Conservation (phyloP, 2,329 filamentous ascomycete genomes). For the Capronia americana region DNA sequence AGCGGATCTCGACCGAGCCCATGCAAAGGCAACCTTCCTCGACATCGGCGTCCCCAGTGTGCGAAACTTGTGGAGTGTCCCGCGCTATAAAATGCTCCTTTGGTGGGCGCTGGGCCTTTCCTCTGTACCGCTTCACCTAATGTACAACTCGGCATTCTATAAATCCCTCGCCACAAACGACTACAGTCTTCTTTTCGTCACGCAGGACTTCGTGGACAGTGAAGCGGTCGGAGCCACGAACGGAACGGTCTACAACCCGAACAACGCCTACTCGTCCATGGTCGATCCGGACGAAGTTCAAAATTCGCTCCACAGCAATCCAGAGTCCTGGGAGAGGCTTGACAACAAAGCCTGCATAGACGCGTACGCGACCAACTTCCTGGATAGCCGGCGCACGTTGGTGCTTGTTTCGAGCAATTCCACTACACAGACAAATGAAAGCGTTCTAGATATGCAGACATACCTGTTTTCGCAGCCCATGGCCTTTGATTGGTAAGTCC, state of each 20-base stretch:
- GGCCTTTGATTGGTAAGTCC: constrained; percentile 14
- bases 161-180: constrained; percentile 36
- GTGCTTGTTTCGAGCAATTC: constrained; percentile 30
- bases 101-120: constrained; percentile 39
- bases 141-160: constrained; percentile 44
- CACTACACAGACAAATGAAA: constrained; percentile 5
- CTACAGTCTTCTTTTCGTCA: constrained; percentile 38
- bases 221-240: not conserved
- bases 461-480: constrained; percentile 2
- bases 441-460: not conserved
- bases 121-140: constrained; percentile 41
- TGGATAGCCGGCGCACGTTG: constrained; percentile 29
- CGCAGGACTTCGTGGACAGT: constrained; percentile 33
- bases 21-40: constrained; percentile 41
- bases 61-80: constrained; percentile 40
- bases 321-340: constrained; percentile 22
- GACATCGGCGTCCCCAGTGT: constrained; percentile 43
- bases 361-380: constrained; percentile 28
- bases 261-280: not conserved
- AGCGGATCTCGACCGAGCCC: constrained; percentile 44
- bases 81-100: constrained; percentile 26
- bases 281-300: not conserved
- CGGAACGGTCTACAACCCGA: not conserved
- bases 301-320: constrained; percentile 1
- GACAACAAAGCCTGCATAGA: constrained; percentile 28